Percentiles rank a stretch among this genome's conserved stretches.
These are phyloP conservation scores for Fusarium napiforme DNA, from an alignment of 2,329 filamentous ascomycete genomes.

Conservation along the genomic window DNA sequence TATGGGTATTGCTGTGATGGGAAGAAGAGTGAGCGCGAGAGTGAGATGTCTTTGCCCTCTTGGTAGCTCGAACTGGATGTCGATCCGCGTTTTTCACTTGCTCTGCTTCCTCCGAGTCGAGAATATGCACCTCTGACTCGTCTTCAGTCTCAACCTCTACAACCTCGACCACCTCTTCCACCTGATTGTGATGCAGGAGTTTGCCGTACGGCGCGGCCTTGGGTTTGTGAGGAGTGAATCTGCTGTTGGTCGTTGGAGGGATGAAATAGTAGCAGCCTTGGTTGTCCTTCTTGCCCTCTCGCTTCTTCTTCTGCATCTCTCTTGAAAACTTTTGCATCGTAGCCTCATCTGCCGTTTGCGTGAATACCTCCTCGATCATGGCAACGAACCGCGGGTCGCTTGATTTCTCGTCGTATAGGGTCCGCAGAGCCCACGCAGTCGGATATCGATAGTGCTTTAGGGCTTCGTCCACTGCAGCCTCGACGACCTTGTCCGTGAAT, in stretches of 20 bases:
- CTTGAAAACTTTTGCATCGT: conserved; percentile 63
- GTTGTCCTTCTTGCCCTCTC: conserved; percentile 65
- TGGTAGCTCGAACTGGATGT: conserved; percentile 45
- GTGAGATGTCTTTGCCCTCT: conserved; percentile 52
- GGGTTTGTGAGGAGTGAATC: conserved; percentile 57
- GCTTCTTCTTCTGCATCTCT: conserved; percentile 65
- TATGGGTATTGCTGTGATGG: conserved; percentile 10
- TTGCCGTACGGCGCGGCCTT: conserved; percentile 61
- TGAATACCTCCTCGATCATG: conserved; percentile 68
- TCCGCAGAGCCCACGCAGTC: conserved; percentile 70
- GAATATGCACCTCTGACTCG: conserved; percentile 17
- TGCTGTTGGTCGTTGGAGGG: conserved; percentile 57
- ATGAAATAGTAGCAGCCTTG: conserved; percentile 65
- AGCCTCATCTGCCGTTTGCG: conserved; percentile 64
- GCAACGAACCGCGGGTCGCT: conserved; percentile 62
- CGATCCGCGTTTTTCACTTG: conserved; percentile 17
- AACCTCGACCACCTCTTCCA: conserved; percentile 28
- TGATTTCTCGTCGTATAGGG: conserved; percentile 68
- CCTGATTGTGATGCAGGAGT: conserved; percentile 54
- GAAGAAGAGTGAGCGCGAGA: conserved; percentile 36
- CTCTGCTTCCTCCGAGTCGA: conserved; percentile 18
- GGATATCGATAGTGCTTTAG: conserved; percentile 67
- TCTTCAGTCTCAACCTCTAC: conserved; percentile 8
- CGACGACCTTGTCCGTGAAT: conserved; percentile 63
- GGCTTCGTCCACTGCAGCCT: conserved; percentile 68